phyloP scores from a whole-genome alignment of 768 basidiomycete species.

The Pholiota conissans region DNA sequence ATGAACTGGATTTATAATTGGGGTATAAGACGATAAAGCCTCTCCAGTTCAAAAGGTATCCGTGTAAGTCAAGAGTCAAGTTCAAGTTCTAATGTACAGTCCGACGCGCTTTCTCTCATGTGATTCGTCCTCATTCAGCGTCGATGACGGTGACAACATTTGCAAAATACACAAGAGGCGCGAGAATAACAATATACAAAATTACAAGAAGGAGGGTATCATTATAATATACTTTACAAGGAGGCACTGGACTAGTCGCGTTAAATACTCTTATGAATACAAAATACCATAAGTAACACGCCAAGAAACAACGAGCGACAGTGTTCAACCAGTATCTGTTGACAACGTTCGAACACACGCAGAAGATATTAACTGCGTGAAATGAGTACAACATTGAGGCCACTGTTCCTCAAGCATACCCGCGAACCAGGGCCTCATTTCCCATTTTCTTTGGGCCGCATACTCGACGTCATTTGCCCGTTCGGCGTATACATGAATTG shows the following conservation, averaged over 20 bases:
- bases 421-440: slow-evolving; percentile 20
- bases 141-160: too few relatives aligned
- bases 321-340: not conserved
- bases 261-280: slow-evolving; percentile 5
- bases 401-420: not conserved
- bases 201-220: slow-evolving; percentile 10
- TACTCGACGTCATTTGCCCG: slow-evolving; percentile 15
- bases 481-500: slow-evolving; percentile 20
- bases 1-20: too few relatives aligned
- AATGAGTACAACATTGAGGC: too few relatives aligned
- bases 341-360: not conserved
- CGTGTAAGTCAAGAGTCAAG: too few relatives aligned
- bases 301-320: not conserved
- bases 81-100: too few relatives aligned
- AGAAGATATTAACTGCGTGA: too few relatives aligned
- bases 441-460: slow-evolving; percentile 25
- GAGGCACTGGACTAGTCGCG: not conserved
- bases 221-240: slow-evolving; percentile 6
- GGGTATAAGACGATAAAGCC: too few relatives aligned
- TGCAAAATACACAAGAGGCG: too few relatives aligned
- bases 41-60: too few relatives aligned
- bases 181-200: not conserved
- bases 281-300: slow-evolving; percentile 1
- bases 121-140: too few relatives aligned
- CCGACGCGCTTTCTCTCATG: too few relatives aligned